Evolutionary conservation across 2,329 filamentous ascomycete genomes (phyloP).

Genomic region (Aspergillus tamarii): DNA sequence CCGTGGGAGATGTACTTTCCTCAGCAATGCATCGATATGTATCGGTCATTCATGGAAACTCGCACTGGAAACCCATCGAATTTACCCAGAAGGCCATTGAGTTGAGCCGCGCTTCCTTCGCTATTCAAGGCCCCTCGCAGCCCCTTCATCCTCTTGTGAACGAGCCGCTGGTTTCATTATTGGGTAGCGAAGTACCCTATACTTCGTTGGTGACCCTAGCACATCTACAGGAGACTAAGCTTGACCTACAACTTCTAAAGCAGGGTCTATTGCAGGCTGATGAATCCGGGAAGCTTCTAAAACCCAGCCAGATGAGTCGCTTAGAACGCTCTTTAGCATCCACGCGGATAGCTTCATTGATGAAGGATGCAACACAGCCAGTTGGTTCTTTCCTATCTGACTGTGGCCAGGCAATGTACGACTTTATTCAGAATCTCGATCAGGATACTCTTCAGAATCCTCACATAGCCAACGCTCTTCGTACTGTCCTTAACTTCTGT

Average conservation of each 20-base stretch:
- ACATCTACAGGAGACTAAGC: conserved; percentile 42
- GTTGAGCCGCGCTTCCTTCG: conserved; percentile 30
- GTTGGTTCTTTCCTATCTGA: conserved; percentile 42
- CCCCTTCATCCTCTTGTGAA: conserved; percentile 46
- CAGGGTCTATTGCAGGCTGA: conserved; percentile 37
- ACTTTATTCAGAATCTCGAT: conserved; percentile 37
- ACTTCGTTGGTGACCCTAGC: conserved; percentile 32
- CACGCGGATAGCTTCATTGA: conserved; percentile 40
- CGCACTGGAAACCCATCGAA: conserved; percentile 33
- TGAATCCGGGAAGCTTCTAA: conserved; percentile 37
- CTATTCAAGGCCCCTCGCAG: conserved; percentile 31
- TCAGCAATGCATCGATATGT: conserved; percentile 35
- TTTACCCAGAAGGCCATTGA: conserved; percentile 24
- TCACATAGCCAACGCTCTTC: conserved; percentile 30
- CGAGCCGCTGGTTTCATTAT: conserved; percentile 39
- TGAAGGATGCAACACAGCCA: conserved; percentile 47
- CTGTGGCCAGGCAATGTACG: conserved; percentile 40
- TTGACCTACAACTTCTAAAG: conserved; percentile 39
- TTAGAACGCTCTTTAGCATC: conserved; percentile 47
- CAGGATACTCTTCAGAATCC: conserved; percentile 28
- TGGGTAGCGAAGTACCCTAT: conserved; percentile 25
- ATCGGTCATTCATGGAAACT: conserved; percentile 36
- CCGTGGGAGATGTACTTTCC: conserved; percentile 17
- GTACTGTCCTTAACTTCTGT: conserved; percentile 48
- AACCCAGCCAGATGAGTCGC: conserved; percentile 47